Evolutionary conservation across 169 alveolate species (phyloP).

Genomic region (Cryptosporidium meleagridis): DNA sequence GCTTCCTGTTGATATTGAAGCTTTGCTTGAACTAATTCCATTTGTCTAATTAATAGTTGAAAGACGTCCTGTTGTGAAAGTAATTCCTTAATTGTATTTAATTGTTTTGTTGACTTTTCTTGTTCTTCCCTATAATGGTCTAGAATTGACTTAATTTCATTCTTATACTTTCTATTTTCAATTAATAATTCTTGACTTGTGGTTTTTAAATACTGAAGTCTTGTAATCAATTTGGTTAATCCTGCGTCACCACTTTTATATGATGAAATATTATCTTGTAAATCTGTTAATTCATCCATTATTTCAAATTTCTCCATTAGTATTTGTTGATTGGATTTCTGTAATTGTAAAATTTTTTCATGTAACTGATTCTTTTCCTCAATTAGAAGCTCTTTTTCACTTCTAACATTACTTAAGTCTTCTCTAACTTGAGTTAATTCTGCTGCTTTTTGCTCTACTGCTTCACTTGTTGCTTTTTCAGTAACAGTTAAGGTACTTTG

Average conservation of each 20-base stretch:
- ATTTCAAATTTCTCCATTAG: conserved; percentile 53
- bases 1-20: conserved; percentile 72
- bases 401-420: conserved; percentile 49
- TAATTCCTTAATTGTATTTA: conserved; percentile 53
- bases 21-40: conserved; percentile 69
- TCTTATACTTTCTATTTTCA: conserved; percentile 68
- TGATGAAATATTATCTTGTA: conserved; percentile 61
- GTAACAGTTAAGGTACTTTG: conserved; percentile 71
- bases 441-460: conserved; percentile 72
- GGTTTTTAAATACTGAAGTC: conserved; percentile 53
- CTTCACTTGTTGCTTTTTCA: conserved; percentile 74
- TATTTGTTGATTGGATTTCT: conserved; percentile 20
- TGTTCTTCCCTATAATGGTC: conserved; percentile 70
- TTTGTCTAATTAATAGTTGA: conserved; percentile 62
- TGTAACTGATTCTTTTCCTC: conserved; percentile 55
- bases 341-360: conserved; percentile 22
- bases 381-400: conserved; percentile 60
- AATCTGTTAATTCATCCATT: conserved; percentile 45
- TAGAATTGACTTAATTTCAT: conserved; percentile 52
- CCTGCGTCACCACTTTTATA: conserved; percentile 52
- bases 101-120: conserved; percentile 51
- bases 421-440: conserved; percentile 66
- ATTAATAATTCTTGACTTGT: conserved; percentile 62
- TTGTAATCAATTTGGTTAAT: conserved; percentile 24
- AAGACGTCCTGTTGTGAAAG: conserved; percentile 67